These are phyloP conservation scores for Astrephomene gubernaculifera DNA, from an alignment of 139 green algal species.

Conservation along the genomic window DNA sequence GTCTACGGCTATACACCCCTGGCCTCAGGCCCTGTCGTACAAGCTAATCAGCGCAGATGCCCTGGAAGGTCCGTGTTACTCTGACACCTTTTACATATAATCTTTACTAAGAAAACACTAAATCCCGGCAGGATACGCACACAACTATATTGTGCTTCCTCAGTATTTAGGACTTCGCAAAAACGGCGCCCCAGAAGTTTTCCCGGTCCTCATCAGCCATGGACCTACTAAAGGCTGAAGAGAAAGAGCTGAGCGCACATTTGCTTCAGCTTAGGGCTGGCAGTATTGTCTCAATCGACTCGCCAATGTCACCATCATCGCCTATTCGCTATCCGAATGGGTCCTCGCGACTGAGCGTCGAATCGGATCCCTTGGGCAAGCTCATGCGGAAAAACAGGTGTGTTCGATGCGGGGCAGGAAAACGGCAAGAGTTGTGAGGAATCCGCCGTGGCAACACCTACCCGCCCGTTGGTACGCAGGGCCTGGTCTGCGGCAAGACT, in stretches of 20 bases:
- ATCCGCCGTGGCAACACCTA: not conserved
- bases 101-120: no score
- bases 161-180: no score
- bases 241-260: not conserved
- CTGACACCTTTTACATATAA: no score
- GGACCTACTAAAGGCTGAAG: no score
- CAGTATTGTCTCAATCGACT: not conserved
- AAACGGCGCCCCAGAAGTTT: no score
- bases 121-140: no score
- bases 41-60: no score
- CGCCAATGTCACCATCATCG: not conserved
- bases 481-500: not conserved
- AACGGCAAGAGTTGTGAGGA: not conserved
- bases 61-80: no score
- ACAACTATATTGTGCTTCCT: no score
- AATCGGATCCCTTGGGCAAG: constrained; percentile 9
- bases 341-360: not conserved
- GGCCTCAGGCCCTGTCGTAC: no score
- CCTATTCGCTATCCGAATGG: not conserved
- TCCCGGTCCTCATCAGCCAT: no score
- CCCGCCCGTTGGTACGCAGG: not conserved
- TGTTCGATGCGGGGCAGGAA: not conserved
- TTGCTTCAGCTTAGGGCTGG: not conserved
- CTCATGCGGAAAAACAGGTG: constrained; percentile 16
- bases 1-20: no score